Base-by-base conservation (phyloP, 495 filamentous ascomycete genomes). In the Penicillium herquei region DNA sequence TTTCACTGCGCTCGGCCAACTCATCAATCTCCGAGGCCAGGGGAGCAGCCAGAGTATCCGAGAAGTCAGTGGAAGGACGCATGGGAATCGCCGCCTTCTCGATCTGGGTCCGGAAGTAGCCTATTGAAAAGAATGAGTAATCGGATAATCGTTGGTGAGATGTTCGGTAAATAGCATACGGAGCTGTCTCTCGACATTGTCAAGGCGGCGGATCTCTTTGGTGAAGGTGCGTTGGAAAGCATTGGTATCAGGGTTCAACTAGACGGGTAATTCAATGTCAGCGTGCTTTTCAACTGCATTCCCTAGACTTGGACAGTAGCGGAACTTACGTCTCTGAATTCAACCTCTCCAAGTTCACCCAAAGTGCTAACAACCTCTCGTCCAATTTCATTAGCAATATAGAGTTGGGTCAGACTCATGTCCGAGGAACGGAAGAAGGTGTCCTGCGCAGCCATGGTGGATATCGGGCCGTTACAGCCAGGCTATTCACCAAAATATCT, bases 341-440 rank as follows among this genome's bases (percentile, higher is more conserved):
- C 91, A 62, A 98, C 88, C 68, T 92, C 81, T 52, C 94, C 94
- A 63, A 99, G 81, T 79, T 98, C 94, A 62, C 94, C 94, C 58
- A 99, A 79, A 49, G 94, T 94, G 69, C 91, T 96, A 54, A 98
- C 90, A 60, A 96, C 92, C 79, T 99, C 94, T 70, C 94, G 85
- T 61, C 95, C 92, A 57, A 98, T 97, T 79, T 99, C 94, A 64
- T 96, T 97, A 59, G 94, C 90, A 65, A 98, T 92, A 77, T 97
- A 99, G 63, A 99, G 87, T 83, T 98, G 94, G 70, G 95, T 95
- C 84, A 99, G 86, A 82, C 91, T 96, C 94, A 99, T 99, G 76
- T 98, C 92, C 88, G 91, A 87, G 69, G 95, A 98, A 80, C 95
- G 94, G 88, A 99, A 97, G 79, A 96, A 87, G 74, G 91, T 96